phyloP scores from a whole-genome alignment of 1,139 yeast genomes.

The Diutina rugosa region DNA sequence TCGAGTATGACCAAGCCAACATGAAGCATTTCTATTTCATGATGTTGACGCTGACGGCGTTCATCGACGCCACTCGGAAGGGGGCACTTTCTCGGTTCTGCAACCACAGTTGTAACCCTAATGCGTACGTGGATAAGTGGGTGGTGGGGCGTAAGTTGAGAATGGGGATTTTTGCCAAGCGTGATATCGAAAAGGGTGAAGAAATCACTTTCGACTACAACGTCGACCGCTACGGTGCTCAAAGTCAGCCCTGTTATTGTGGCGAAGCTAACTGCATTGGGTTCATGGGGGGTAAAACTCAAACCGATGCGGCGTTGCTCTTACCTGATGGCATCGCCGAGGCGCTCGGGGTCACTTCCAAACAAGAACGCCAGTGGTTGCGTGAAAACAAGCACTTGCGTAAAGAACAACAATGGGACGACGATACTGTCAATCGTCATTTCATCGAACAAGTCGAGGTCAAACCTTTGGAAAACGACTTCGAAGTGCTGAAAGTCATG shows the following conservation, averaged over 20 bases:
- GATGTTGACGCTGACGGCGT: constrained; percentile 92
- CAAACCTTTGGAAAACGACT: constrained; percentile 32
- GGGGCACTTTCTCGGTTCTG: constrained; percentile 87
- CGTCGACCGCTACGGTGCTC: constrained; percentile 92
- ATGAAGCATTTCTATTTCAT: constrained; percentile 86
- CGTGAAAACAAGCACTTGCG: constrained; percentile 40
- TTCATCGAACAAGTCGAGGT: constrained; percentile 52
- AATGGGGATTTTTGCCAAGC: constrained; percentile 90
- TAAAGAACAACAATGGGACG: constrained; percentile 39
- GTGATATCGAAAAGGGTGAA: constrained; percentile 64
- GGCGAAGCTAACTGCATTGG: constrained; percentile 90
- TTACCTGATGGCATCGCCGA: constrained; percentile 77
- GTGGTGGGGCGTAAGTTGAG: constrained; percentile 80
- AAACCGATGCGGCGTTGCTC: constrained; percentile 77
- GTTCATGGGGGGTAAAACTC: constrained; percentile 91
- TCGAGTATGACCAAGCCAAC: constrained; percentile 56
- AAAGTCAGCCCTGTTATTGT: constrained; percentile 89
- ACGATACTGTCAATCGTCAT: constrained; percentile 46
- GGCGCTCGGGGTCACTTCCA: constrained; percentile 67
- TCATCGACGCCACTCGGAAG: constrained; percentile 83
- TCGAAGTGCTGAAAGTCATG: constrained; percentile 68
- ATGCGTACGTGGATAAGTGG: constrained; percentile 95
- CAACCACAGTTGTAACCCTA: constrained; percentile 91
- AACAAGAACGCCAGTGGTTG: constrained; percentile 51
- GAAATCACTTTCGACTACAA: constrained; percentile 93